Evolutionary conservation across 2,329 filamentous ascomycete species (phyloP), one percentile per base, ranked within the genome.

Genomic region (Berkeleyomyces basicola): DNA sequence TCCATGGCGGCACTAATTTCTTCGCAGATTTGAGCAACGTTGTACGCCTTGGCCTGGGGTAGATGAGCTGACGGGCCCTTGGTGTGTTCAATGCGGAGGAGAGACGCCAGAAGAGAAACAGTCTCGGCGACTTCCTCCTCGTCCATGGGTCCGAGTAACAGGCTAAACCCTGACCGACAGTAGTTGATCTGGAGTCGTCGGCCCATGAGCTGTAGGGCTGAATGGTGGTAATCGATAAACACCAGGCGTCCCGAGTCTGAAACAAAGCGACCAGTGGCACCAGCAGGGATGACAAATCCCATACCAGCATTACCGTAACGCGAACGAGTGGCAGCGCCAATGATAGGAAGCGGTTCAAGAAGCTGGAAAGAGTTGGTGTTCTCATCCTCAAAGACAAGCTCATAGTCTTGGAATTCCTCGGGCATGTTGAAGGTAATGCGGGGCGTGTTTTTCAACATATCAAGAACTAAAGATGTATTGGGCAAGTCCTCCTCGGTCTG

Each of bases 351-450:
- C 60, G 84, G 79, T 53, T 79, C 76, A 0, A 79, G 75, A 3
- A 96, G 79, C 65, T 82, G 79, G 65, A 96, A 87, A 16, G 82
- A 83, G 68, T 95, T 93, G 36, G 82, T 83, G 67, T 93, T 91
- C 64, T 93, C 88, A 66, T 96, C 89, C 72, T 96, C 91, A 61
- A 87, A 84, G 46, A 87, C 84, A 10, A 91, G 82, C 65, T 85
- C 82, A 68, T 95, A 96, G 43, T 81, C 82, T 49, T 80, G 79
- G 70, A 95, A 96, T 40, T 80, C 74, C 0, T 79, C 74, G 0
- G 88, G 85, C n/a, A 96, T 78, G 10, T 80, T 77, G 67, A 95
- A 85, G 37, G 92, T 96, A 62, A 96, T 82, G 5, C 82, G 86
- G 1, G 83, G 80, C 61, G 90, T 86, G 63, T 78, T 79, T 63